phyloP scores from a whole-genome alignment of 2,329 filamentous ascomycete genomes.

The Pseudomassariella vexata region DNA sequence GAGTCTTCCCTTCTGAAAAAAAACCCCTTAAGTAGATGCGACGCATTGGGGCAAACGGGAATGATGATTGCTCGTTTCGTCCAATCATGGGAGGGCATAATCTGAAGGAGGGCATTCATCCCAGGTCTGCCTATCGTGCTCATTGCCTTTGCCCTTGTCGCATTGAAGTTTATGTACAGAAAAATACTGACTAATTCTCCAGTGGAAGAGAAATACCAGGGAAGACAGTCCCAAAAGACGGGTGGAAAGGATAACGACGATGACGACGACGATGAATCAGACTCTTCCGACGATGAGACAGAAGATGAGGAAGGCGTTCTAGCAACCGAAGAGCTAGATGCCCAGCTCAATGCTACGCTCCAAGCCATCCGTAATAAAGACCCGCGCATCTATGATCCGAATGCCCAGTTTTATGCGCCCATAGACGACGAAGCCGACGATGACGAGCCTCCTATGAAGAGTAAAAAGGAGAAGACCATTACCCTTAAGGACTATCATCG shows the following conservation, averaged over 20 bases:
- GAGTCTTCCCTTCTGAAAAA: slow-evolving; percentile 29
- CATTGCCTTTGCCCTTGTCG: too few relatives aligned
- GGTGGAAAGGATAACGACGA: slow-evolving; percentile 37
- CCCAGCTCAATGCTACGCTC: slow-evolving; percentile 80
- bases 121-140: too few relatives aligned
- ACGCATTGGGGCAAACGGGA: too few relatives aligned
- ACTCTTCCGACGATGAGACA: slow-evolving; percentile 66
- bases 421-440: slow-evolving; percentile 40
- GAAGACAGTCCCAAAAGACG: slow-evolving; percentile 29
- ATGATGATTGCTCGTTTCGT: too few relatives aligned
- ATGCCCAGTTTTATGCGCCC: slow-evolving; percentile 70
- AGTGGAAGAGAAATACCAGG: slow-evolving; percentile 83
- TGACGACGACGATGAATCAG: slow-evolving; percentile 49
- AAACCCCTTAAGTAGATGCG: too few relatives aligned
- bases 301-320: slow-evolving; percentile 90
- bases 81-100: too few relatives aligned
- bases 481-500: slow-evolving; percentile 87
- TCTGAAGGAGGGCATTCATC: too few relatives aligned
- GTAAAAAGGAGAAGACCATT: slow-evolving; percentile 76
- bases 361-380: slow-evolving; percentile 87
- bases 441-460: slow-evolving; percentile 24
- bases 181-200: too few relatives aligned
- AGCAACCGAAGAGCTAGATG: slow-evolving; percentile 77
- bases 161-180: too few relatives aligned
- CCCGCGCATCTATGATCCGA: slow-evolving; percentile 80